Base-by-base conservation (phyloP, 306 rosid genomes). In the Medicago arabica region DNA sequence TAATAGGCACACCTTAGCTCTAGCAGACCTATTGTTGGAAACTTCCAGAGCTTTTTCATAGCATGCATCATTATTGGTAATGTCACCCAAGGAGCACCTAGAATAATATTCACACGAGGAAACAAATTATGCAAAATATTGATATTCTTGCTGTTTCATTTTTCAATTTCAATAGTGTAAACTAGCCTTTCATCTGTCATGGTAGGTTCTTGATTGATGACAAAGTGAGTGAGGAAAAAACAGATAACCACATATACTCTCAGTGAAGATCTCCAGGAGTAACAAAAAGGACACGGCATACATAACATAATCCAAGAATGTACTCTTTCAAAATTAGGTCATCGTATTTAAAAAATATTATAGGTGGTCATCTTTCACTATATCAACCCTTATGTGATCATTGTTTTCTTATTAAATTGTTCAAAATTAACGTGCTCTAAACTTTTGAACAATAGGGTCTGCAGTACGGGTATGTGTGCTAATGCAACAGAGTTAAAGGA, bases 41-140 rank as follows among this genome's bases (percentile, higher is more conserved):
- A 95, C 97, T 83, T 90, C 97, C 82, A 95, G 78, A 74, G 98
- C 98, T 83, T 90, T 92, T 70, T 89, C 88, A 75, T 90, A 95
- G 88, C 89, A 95, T 41, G 88, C 70, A 84, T 95, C 98, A 64
- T 88, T 85, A 80, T 73, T 83, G 38, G 97, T 87, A 75, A 88
- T 85, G 72, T 92, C 98, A 69, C 98, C 98, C 80, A 95, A 58
- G 15, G 98, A 92, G 81, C 98, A 95, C 98, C 98, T 95, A 83
- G 61, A 67, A 74, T 77, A 18, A n/a, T 53, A 47, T 77, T 78
- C 63, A 63, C 74, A 74, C 17, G 40, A 64, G 80, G 77, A 77
- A 75, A 71, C 60, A 76, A 49, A 75, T 60, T 43, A 34, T 23
- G 63, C 53, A 77, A 69, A 60, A 46, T 38, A 57, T 8, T 38